phyloP scores from a whole-genome alignment of 768 basidiomycete genomes.

The Panaeolus cyanescens region DNA sequence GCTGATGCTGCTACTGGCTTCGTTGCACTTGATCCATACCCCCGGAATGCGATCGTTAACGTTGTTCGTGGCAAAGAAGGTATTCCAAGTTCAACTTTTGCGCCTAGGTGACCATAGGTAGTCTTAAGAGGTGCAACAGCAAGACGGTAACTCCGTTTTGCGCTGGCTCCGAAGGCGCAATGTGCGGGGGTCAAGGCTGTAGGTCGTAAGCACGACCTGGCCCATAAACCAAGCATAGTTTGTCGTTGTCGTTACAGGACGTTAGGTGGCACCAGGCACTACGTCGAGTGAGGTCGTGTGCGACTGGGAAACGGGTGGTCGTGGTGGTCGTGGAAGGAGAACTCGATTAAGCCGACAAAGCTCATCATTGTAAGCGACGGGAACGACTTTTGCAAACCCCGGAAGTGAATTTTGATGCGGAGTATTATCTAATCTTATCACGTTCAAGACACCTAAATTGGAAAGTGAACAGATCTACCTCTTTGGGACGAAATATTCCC shows the following conservation, averaged over 20 bases:
- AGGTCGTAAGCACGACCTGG: slow-evolving; percentile 21
- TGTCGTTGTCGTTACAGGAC: not conserved
- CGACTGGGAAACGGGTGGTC: not conserved
- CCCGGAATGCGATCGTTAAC: not conserved
- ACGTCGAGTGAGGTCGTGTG: not conserved
- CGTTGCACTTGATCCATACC: not conserved
- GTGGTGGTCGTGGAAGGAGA: slow-evolving; percentile 3
- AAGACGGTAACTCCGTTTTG: not conserved
- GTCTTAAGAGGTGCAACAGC: not conserved
- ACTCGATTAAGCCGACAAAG: not conserved
- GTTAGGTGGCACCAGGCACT: slow-evolving; percentile 1
- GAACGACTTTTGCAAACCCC: not conserved
- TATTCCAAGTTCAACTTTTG: not conserved
- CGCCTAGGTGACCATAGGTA: not conserved
- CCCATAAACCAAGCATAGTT: slow-evolving; percentile 30
- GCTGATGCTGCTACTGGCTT: not conserved
- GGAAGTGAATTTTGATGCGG: not conserved
- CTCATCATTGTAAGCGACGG: slow-evolving; percentile 1
- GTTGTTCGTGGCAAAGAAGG: not conserved
- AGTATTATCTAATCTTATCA: not conserved
- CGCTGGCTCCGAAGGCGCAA: not conserved
- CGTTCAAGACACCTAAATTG: not conserved
- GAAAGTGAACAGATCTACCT: not conserved
- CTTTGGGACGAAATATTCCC: not conserved
- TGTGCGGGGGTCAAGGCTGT: slow-evolving; percentile 7